Conservation (phyloP, 495 filamentous ascomycete species). For the Cetradonia linearis region DNA sequence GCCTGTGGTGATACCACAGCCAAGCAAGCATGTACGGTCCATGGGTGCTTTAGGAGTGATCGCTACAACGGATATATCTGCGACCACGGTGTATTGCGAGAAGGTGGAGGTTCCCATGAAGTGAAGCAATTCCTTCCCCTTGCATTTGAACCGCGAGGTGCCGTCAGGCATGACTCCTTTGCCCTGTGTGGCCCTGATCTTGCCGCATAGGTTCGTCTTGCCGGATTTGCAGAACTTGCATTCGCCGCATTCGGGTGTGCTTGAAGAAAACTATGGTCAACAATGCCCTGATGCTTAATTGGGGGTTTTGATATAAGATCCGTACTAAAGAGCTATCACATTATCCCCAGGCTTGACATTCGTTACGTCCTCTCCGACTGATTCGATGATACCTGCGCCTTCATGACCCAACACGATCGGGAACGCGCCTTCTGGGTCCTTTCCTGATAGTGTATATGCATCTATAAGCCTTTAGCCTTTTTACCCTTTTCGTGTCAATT, state of each 20-base stretch:
- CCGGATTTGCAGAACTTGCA: conserved; percentile 99
- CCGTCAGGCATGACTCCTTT: conserved; percentile 96
- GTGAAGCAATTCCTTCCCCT: conserved; percentile 87
- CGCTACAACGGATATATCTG: conserved; percentile 94
- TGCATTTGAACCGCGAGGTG: conserved; percentile 87
- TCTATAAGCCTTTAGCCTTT: conserved; percentile 42
- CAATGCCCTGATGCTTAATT: background rate
- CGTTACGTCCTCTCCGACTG: conserved; percentile 89
- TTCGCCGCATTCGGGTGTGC: conserved; percentile 90
- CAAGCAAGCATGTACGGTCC: conserved; percentile 90
- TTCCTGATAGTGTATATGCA: conserved; percentile 95
- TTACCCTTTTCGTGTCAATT: background rate
- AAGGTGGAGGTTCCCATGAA: conserved; percentile 99
- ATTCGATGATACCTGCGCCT: conserved; percentile 94
- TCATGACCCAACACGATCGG: conserved; percentile 94
- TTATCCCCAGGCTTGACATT: conserved; percentile 86
- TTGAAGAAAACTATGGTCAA: conserved; percentile 30
- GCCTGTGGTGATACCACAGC: conserved; percentile 96
- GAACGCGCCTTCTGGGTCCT: conserved; percentile 97
- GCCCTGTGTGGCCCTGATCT: conserved; percentile 95
- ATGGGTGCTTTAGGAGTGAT: conserved; percentile 86
- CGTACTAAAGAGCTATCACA: conserved; percentile 91
- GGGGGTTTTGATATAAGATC: background rate
- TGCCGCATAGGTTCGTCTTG: conserved; percentile 99
- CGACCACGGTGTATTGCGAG: conserved; percentile 96